phyloP scores from a whole-genome alignment of 768 basidiomycete genomes.

The Tricholoma matsutake region DNA sequence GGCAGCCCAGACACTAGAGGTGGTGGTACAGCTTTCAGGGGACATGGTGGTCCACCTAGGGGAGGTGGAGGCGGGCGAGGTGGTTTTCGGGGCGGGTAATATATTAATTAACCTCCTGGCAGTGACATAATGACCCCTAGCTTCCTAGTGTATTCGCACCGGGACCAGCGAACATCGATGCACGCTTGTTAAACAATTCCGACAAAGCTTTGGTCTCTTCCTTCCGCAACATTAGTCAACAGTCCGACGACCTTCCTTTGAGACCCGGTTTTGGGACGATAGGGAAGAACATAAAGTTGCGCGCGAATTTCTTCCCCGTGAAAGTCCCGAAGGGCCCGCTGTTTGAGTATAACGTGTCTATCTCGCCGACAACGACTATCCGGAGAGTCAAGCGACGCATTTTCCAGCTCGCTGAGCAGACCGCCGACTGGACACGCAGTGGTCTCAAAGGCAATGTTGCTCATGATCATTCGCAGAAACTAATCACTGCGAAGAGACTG shows the following conservation, averaged over 20 bases:
- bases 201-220: constrained; percentile 40
- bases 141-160: constrained; percentile 39
- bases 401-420: constrained; percentile 58
- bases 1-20: constrained; percentile 22
- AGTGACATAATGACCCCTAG: constrained; percentile 1
- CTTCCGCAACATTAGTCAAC: constrained; percentile 30
- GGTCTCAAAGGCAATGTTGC: constrained; percentile 52
- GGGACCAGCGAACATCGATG: constrained; percentile 38
- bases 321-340: constrained; percentile 44
- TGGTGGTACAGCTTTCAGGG: constrained; percentile 11
- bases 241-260: constrained; percentile 45
- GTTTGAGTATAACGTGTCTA: constrained; percentile 61
- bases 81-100: constrained; percentile 38
- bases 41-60: constrained; percentile 24
- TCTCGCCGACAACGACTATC: constrained; percentile 51
- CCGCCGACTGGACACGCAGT: constrained; percentile 43
- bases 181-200: constrained; percentile 38
- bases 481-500: constrained; percentile 46
- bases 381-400: constrained; percentile 55
- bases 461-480: constrained; percentile 51
- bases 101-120: background rate
- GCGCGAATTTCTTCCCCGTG: constrained; percentile 70
- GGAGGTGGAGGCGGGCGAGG: constrained; percentile 27
- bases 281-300: constrained; percentile 47
- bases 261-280: constrained; percentile 56